phyloP scores from a whole-genome alignment of 2,329 filamentous ascomycete genomes.

The Graphilbum sp. region DNA sequence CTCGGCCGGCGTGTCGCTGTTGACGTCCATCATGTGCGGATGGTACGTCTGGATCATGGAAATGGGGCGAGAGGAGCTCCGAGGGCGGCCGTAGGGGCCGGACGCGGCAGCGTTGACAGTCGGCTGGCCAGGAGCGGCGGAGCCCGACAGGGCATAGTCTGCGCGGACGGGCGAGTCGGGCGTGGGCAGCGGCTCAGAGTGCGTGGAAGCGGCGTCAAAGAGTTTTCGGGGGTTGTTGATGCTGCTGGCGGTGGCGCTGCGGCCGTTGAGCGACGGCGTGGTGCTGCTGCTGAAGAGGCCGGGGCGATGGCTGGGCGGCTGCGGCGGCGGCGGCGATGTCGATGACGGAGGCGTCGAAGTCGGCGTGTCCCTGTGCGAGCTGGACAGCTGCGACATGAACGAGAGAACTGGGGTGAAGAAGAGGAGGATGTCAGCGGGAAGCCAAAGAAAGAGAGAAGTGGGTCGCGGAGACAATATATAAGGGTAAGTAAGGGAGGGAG shows the following conservation, averaged over 20 bases:
- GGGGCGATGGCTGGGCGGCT: too few species aligned
- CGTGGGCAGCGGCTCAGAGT: constrained; percentile 7
- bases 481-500: too few species aligned
- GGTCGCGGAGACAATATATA: too few species aligned
- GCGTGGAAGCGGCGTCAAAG: not conserved
- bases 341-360: constrained; percentile 27
- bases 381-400: constrained; percentile 71
- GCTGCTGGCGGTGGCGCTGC: constrained; percentile 20
- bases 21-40: constrained; percentile 72
- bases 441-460: not conserved
- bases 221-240: not conserved
- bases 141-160: constrained; percentile 22
- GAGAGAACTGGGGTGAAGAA: constrained; percentile 48
- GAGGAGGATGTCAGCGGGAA: not conserved
- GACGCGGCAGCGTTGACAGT: constrained; percentile 21
- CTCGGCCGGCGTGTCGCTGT: constrained; percentile 81
- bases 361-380: constrained; percentile 24
- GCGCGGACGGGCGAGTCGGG: constrained; percentile 13
- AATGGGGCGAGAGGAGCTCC: constrained; percentile 50
- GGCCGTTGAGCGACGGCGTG: constrained; percentile 11
- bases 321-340: too few species aligned
- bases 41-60: constrained; percentile 81
- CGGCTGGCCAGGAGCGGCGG: constrained; percentile 4
- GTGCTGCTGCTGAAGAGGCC: constrained; percentile 12
- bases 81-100: constrained; percentile 24